Conservation (phyloP, 495 filamentous ascomycete genomes). For the Penicillium cinerascens region DNA sequence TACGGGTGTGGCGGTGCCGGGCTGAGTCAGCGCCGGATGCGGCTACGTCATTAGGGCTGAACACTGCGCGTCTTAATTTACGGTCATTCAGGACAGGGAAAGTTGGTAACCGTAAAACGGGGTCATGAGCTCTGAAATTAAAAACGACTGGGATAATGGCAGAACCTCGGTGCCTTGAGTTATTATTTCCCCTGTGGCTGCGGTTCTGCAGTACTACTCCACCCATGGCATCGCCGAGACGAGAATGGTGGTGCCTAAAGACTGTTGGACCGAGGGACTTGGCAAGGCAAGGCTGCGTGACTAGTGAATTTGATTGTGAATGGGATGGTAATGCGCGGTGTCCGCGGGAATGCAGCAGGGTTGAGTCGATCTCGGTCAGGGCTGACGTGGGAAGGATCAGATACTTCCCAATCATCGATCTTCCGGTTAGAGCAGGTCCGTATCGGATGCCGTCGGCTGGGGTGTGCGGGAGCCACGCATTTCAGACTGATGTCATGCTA, state of each 20-base stretch:
- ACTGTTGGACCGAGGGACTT: conserved; percentile 1
- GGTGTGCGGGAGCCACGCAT: background rate
- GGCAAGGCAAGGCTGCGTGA: conserved; percentile 3
- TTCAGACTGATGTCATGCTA: background rate
- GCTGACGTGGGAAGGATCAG: background rate
- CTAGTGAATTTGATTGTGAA: conserved; percentile 3
- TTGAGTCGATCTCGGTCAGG: background rate
- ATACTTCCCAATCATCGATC: background rate
- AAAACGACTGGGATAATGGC: no score
- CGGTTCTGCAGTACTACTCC: background rate
- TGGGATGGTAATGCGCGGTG: background rate
- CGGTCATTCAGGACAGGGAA: background rate
- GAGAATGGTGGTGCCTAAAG: conserved; percentile 16
- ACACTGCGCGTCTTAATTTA: background rate
- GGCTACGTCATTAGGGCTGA: conserved; percentile 24
- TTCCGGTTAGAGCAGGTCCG: background rate
- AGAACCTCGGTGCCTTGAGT: background rate
- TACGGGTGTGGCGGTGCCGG: conserved; percentile 1
- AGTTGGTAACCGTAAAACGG: background rate
- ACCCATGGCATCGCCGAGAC: background rate
- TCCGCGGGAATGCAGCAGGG: background rate
- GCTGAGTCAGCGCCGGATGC: conserved; percentile 14
- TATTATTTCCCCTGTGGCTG: background rate
- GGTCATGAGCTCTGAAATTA: background rate
- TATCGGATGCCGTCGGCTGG: background rate